Percentiles rank a stretch among this genome's conserved stretches.
Evolutionary conservation across 441 rosid species (phyloP).

Genomic region (Jatropha podagrica): DNA sequence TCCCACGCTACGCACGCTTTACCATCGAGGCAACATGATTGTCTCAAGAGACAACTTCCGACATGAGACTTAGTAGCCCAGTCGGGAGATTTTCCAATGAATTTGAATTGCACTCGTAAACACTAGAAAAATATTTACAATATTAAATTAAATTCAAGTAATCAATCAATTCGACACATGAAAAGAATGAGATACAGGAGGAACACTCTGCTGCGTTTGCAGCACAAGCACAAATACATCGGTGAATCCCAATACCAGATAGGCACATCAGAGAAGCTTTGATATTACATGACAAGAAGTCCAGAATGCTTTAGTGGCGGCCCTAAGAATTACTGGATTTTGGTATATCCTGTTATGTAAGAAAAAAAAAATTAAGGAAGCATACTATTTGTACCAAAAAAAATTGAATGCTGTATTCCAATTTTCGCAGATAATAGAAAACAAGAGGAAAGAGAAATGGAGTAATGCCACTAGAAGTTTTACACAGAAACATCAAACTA

Average conservation of each 20-base stretch:
- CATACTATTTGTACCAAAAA: not conserved
- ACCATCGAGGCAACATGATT: not conserved
- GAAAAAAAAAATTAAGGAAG: slow-evolving; percentile 6
- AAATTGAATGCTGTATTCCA: not conserved
- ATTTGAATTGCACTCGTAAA: slow-evolving; percentile 38
- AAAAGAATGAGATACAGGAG: slow-evolving; percentile 37
- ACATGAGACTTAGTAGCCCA: too few species aligned
- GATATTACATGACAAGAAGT: slow-evolving; percentile 81
- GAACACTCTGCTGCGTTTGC: slow-evolving; percentile 34
- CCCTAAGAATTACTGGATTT: slow-evolving; percentile 69
- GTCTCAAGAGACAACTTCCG: not conserved
- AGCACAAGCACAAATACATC: slow-evolving; percentile 27
- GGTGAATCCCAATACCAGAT: slow-evolving; percentile 19
- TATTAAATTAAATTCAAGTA: slow-evolving; percentile 21
- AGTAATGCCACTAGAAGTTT: not conserved
- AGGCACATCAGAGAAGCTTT: slow-evolving; percentile 63
- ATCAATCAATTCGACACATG: slow-evolving; percentile 32
- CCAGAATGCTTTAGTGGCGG: slow-evolving; percentile 88
- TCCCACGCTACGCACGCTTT: not conserved
- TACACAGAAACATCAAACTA: not conserved
- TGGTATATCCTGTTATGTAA: slow-evolving; percentile 70
- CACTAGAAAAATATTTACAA: slow-evolving; percentile 42
- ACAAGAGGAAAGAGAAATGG: not conserved
- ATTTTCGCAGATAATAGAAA: not conserved
- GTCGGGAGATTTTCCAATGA: slow-evolving; percentile 20